These are phyloP conservation scores for Bromus sterilis DNA, from an alignment of 176 grass and related monocot genomes.

Conservation along the genomic window DNA sequence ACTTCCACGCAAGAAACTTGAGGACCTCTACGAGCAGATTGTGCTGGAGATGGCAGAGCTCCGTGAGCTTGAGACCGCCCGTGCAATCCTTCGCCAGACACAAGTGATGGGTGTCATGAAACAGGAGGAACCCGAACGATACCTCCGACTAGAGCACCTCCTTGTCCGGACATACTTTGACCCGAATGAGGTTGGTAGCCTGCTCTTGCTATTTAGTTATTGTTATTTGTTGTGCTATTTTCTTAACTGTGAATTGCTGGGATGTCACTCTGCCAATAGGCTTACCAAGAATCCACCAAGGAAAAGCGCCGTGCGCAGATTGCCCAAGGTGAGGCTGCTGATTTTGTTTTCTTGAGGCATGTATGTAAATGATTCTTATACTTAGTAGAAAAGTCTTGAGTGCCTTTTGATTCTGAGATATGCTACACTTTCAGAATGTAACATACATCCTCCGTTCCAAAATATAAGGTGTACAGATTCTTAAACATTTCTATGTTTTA, in stretches of 20 bases:
- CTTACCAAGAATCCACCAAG: slow-evolving; percentile 96
- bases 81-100: slow-evolving; percentile 89
- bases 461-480: not conserved
- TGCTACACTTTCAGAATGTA: not conserved
- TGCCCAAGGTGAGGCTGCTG: slow-evolving; percentile 60
- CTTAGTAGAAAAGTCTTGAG: not conserved
- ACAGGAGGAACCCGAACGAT: slow-evolving; percentile 96
- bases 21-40: slow-evolving; percentile 99
- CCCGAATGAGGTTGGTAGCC: slow-evolving; percentile 60
- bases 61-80: slow-evolving; percentile 82
- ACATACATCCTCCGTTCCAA: not conserved
- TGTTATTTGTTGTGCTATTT: not conserved
- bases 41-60: slow-evolving; percentile 98
- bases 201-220: not conserved
- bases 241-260: slow-evolving; percentile 4
- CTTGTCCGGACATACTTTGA: slow-evolving; percentile 93
- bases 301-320: slow-evolving; percentile 87
- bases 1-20: slow-evolving; percentile 80
- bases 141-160: slow-evolving; percentile 92
- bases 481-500: not conserved
- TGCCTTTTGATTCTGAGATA: not conserved
- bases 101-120: slow-evolving; percentile 99
- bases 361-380: not conserved
- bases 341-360: slow-evolving; percentile 15
- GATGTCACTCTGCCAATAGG: slow-evolving; percentile 39